Evolutionary conservation across 306 rosid genomes (phyloP).

Genomic region (Luffa aegyptiaca): DNA sequence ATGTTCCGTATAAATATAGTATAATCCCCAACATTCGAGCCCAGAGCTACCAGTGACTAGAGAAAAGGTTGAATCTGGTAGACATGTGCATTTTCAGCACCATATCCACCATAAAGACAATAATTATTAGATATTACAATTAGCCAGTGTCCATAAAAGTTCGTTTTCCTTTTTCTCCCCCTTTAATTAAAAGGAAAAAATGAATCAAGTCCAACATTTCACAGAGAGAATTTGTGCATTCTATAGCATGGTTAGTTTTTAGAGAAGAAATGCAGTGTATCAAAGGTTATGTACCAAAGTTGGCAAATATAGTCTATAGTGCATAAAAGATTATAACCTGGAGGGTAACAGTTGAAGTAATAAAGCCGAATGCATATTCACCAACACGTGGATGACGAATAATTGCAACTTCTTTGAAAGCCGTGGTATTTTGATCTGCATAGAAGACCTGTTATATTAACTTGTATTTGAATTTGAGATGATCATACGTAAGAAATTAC

Average conservation of each 20-base stretch:
- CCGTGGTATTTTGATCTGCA: slow-evolving; percentile 86
- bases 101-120: neutral
- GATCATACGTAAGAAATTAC: neutral
- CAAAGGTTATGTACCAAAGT: neutral
- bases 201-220: neutral
- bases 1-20: neutral
- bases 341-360: slow-evolving; percentile 75
- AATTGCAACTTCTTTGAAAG: slow-evolving; percentile 90
- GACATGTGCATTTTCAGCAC: neutral
- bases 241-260: neutral
- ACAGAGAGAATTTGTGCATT: neutral
- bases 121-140: neutral
- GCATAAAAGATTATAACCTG: slow-evolving; percentile 34
- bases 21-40: neutral
- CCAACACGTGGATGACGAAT: slow-evolving; percentile 85
- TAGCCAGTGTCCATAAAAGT: neutral
- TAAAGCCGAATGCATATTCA: slow-evolving; percentile 96
- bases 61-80: neutral
- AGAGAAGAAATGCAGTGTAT: neutral
- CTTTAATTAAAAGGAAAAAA: neutral
- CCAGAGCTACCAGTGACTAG: neutral
- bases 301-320: neutral
- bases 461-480: neutral
- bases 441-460: neutral
- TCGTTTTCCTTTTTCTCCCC: neutral